These are phyloP conservation scores for Medicago ruthenica DNA, from an alignment of 306 rosid genomes.

Conservation along the genomic window DNA sequence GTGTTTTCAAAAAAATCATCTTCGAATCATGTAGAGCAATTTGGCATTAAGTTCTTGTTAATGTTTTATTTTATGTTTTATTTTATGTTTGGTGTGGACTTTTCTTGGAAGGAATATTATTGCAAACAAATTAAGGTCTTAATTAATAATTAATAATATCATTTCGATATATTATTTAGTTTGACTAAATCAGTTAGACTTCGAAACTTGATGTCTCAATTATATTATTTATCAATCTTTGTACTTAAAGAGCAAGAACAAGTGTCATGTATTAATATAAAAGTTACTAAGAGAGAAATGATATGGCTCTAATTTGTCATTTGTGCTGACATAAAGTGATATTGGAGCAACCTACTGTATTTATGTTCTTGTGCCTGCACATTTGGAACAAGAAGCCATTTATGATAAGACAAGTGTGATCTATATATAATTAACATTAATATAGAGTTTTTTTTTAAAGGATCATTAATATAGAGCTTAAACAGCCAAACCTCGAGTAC, in stretches of 20 bases:
- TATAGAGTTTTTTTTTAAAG: too few species aligned
- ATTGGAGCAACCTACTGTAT: constrained; percentile 23
- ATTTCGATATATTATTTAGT: constrained; percentile 25
- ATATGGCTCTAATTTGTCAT: constrained; percentile 8
- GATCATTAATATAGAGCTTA: too few species aligned
- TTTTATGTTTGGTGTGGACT: constrained; percentile 44
- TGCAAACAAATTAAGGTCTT: constrained; percentile 18
- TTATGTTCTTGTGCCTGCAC: constrained; percentile 39
- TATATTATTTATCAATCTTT: constrained; percentile 27
- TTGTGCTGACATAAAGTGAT: constrained; percentile 36
- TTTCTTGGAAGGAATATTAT: constrained; percentile 34
- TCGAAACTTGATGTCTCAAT: constrained; percentile 12
- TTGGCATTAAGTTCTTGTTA: constrained; percentile 36
- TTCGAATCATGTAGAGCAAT: constrained; percentile 11
- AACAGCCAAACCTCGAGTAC: neutral
- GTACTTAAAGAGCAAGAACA: too few species aligned
- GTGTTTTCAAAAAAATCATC: neutral
- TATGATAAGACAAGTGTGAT: constrained; percentile 16
- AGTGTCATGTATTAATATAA: too few species aligned
- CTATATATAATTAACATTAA: constrained; percentile 8
- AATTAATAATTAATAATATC: constrained; percentile 23
- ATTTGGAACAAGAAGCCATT: constrained; percentile 25
- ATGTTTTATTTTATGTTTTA: constrained; percentile 8
- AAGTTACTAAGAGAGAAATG: constrained; percentile 25
- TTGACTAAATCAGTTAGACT: constrained; percentile 32